Evolutionary conservation across 164 flowering plant genomes (phyloP).

Genomic region (Piper betle): DNA sequence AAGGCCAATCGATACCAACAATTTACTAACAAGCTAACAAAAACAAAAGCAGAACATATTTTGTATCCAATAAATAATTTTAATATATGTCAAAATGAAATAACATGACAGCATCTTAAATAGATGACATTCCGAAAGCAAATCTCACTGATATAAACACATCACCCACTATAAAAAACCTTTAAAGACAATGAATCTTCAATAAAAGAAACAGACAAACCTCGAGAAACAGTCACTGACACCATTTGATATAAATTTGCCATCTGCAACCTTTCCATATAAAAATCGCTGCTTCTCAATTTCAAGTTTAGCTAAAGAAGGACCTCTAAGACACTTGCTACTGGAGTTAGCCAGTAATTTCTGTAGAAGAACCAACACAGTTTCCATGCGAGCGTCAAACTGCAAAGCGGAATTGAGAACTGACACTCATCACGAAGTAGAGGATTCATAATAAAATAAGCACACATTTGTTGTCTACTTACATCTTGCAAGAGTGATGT

Average conservation of each 20-base stretch:
- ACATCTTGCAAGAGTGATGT: slow-evolving; percentile 42
- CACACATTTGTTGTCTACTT: too few species aligned
- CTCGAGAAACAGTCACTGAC: slow-evolving; percentile 50
- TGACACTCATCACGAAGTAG: background rate
- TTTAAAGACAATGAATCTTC: background rate
- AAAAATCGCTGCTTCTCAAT: slow-evolving; percentile 57
- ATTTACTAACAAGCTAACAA: too few species aligned
- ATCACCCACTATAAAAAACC: background rate
- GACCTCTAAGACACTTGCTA: slow-evolving; percentile 37
- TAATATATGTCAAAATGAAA: background rate
- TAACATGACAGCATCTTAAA: background rate
- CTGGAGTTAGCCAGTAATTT: slow-evolving; percentile 29
- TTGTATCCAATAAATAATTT: too few species aligned
- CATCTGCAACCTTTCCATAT: slow-evolving; percentile 45
- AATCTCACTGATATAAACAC: background rate
- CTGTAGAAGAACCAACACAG: slow-evolving; percentile 38
- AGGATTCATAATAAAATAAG: background rate
- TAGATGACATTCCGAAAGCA: background rate
- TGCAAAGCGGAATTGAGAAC: slow-evolving; percentile 23
- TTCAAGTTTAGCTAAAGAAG: slow-evolving; percentile 69
- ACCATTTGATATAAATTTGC: slow-evolving; percentile 27
- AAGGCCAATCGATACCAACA: too few species aligned
- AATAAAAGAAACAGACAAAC: slow-evolving; percentile 19
- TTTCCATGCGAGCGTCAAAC: slow-evolving; percentile 60
- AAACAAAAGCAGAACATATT: too few species aligned